Evolutionary conservation across 2,329 filamentous ascomycete genomes (phyloP).

Genomic region (Sclerotinia trifoliorum): DNA sequence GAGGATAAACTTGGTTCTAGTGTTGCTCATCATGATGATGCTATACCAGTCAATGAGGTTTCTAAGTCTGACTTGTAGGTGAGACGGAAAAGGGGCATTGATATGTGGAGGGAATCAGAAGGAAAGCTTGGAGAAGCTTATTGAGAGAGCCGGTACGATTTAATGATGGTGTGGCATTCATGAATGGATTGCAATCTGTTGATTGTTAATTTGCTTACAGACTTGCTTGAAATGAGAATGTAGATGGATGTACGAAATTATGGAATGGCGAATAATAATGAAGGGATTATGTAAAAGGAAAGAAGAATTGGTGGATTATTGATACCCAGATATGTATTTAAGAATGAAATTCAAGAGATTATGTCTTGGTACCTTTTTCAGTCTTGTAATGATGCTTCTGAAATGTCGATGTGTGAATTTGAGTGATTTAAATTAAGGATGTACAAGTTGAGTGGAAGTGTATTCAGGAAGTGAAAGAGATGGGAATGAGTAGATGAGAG

Average conservation of each 20-base stretch:
- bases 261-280: background rate
- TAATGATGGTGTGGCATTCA: slow-evolving; percentile 8
- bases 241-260: background rate
- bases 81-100: background rate
- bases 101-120: background rate
- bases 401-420: too few species aligned
- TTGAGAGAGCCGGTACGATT: background rate
- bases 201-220: background rate
- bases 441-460: too few species aligned
- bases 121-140: background rate
- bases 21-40: slow-evolving; percentile 11
- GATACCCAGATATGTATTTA: slow-evolving; percentile 11
- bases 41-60: slow-evolving; percentile 12
- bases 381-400: too few species aligned
- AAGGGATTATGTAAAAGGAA: background rate
- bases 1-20: slow-evolving; percentile 34
- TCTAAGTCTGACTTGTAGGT: slow-evolving; percentile 13
- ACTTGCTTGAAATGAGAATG: background rate
- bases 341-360: background rate
- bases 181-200: background rate
- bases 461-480: too few species aligned
- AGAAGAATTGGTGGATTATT: background rate
- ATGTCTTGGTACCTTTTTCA: background rate
- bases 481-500: too few species aligned
- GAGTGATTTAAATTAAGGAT: too few species aligned